These are phyloP conservation scores for Clonostachys rosea DNA, from an alignment of 2,329 filamentous ascomycete species.

Conservation along the genomic window DNA sequence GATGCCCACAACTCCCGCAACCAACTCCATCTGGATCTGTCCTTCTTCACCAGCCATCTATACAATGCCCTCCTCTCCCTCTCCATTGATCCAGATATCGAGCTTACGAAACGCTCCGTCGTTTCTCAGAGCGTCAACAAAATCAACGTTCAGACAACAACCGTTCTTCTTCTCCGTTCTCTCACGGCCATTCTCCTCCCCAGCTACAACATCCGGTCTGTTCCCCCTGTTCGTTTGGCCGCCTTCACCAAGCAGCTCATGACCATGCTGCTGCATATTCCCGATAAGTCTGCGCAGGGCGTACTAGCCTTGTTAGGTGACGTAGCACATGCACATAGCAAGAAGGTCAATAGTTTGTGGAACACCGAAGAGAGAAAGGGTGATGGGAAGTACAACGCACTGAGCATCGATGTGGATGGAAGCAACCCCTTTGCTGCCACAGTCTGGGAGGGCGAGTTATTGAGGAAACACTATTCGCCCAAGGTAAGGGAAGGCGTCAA, in stretches of 20 bases:
- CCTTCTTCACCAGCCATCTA: conserved; percentile 91
- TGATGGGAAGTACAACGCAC: conserved; percentile 78
- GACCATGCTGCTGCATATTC: conserved; percentile 75
- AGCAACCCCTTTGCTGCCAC: conserved; percentile 89
- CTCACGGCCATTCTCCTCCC: conserved; percentile 79
- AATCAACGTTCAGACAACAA: conserved; percentile 93
- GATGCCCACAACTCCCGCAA: conserved; percentile 82
- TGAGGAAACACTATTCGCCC: conserved; percentile 82
- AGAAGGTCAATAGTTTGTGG: conserved; percentile 84
- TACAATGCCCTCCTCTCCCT: conserved; percentile 81
- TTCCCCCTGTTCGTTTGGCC: conserved; percentile 80
- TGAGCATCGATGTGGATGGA: conserved; percentile 70
- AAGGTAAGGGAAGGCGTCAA: conserved; percentile 73
- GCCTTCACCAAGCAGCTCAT: conserved; percentile 91
- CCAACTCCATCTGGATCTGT: conserved; percentile 81
- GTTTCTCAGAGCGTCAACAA: conserved; percentile 46
- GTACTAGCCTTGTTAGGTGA: conserved; percentile 73
- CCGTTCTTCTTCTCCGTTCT: conserved; percentile 84
- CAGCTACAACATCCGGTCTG: conserved; percentile 63
- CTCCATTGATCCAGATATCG: conserved; percentile 78
- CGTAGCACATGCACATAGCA: conserved; percentile 75
- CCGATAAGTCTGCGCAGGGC: conserved; percentile 83
- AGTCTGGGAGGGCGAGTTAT: conserved; percentile 88
- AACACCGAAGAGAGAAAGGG: conserved; percentile 90
- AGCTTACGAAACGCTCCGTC: conserved; percentile 55